These are phyloP conservation scores for Stellera chamaejasme DNA, from an alignment of 345 rosid genomes.

Conservation along the genomic window DNA sequence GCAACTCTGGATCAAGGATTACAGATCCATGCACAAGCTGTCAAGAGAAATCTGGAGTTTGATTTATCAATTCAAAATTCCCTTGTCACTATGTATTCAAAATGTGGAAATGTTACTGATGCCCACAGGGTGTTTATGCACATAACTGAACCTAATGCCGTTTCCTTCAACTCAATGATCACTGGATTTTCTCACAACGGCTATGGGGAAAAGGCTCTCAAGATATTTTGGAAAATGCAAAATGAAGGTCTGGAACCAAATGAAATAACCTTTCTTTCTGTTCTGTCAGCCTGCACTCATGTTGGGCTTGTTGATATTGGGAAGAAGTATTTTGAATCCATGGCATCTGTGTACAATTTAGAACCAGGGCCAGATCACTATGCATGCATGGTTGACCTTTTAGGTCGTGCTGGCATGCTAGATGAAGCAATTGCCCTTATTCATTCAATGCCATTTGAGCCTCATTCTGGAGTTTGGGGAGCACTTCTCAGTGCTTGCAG, in stretches of 20 bases:
- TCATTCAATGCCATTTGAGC: conserved; percentile 42
- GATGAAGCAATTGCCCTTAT: conserved; percentile 53
- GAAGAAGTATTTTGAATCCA: conserved; percentile 46
- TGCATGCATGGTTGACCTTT: conserved; percentile 75
- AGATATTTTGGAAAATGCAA: conserved; percentile 40
- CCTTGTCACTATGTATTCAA: conserved; percentile 62
- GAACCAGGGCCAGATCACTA: conserved; percentile 71
- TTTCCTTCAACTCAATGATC: conserved; percentile 72
- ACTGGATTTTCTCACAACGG: conserved; percentile 69
- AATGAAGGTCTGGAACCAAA: conserved; percentile 45
- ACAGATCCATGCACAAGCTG: conserved; percentile 48
- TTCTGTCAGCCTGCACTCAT: conserved; percentile 69
- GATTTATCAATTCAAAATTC: conserved; percentile 56
- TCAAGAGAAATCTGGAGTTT: conserved; percentile 37
- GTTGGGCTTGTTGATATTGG: conserved; percentile 62
- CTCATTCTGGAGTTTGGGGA: conserved; percentile 82
- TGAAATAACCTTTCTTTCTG: conserved; percentile 55
- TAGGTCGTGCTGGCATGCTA: conserved; percentile 64
- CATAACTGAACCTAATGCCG: conserved; percentile 39
- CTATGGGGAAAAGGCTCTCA: conserved; percentile 43
- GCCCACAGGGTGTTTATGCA: conserved; percentile 40
- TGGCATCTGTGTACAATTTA: conserved; percentile 36
- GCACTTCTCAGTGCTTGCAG: conserved; percentile 66
- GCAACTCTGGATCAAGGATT: conserved; percentile 48
- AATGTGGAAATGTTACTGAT: conserved; percentile 60